Evolutionary conservation across 2,329 filamentous ascomycete species (phyloP), one percentile per base, ranked within the genome.

Genomic region (Alternaria burnsii): DNA sequence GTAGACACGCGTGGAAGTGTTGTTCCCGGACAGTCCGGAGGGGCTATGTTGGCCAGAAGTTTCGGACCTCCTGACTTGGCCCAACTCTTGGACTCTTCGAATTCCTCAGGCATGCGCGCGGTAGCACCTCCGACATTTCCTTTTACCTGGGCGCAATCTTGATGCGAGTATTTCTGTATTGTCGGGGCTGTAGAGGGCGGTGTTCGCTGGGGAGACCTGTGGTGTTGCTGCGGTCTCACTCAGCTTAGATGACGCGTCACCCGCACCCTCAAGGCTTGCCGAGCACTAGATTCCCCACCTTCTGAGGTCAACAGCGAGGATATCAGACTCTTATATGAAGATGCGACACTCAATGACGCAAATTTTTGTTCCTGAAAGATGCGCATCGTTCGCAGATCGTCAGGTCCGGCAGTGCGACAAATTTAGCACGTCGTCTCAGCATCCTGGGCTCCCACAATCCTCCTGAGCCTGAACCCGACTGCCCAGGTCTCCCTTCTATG

Each of bases 171-270:
- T 43, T 53, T 41, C 34, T 43, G 26, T 42, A 18, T 30, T 18
- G 36, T 36, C 22, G 30, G 46, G 32, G 46, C 46, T 50, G 20
- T 36, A 10, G 16, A 50, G 9, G 32, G 36, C 20, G 22, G 18
- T 36, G 14, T 24, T 24, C 30, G 46, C 46, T 50, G 46, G 46
- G 30, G 51, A 20, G 9, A 22, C 51, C 36, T 43, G 38, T 53
- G 36, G 51, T 42, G 40, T 30, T 41, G 38, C 38, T 41, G 26
- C 38, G 38, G 26, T 53, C 51, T 43, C 46, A 40, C 44, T 38
- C 48, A 56, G 48, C 58, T 42, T 24, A 41, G 41, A 36, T 61
- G 53, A 61, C 58, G 58, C 58, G 58, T 61, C 54, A 53, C 36
- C 53, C 38, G 42, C 47, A 60, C 28, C 52, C 30, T 47, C 47